Evolutionary conservation across 768 basidiomycete genomes (phyloP).

Genomic region (Termitomyces sp.): DNA sequence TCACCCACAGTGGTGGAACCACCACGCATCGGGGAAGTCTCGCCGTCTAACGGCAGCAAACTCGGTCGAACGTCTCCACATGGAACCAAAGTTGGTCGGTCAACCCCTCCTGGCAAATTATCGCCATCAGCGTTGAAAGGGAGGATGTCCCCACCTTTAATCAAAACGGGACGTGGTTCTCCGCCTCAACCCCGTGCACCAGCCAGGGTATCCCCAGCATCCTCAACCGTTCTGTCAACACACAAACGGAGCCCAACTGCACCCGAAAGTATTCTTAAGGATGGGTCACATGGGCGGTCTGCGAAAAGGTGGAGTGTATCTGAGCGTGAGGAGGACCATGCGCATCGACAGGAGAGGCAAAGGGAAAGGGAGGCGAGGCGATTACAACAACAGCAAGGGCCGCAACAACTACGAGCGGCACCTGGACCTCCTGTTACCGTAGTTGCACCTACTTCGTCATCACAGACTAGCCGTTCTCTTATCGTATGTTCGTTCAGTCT

Average conservation of each 20-base stretch:
- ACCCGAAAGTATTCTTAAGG: slow-evolving; percentile 32
- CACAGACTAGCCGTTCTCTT: slow-evolving; percentile 35
- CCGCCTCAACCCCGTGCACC: slow-evolving; percentile 18
- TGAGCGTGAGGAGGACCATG: slow-evolving; percentile 33
- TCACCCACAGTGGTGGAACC: slow-evolving; percentile 53
- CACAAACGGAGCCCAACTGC: slow-evolving; percentile 69
- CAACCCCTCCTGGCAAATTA: slow-evolving; percentile 14
- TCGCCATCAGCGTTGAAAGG: slow-evolving; percentile 15
- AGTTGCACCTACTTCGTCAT: slow-evolving; percentile 20
- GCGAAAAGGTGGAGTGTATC: slow-evolving; percentile 29
- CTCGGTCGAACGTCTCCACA: slow-evolving; percentile 13
- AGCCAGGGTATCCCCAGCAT: slow-evolving; percentile 11
- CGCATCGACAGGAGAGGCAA: slow-evolving; percentile 26
- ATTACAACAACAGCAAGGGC: slow-evolving; percentile 25
- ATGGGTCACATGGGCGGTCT: background rate
- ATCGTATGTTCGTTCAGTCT: slow-evolving; percentile 23
- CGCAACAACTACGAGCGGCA: slow-evolving; percentile 23
- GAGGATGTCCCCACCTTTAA: slow-evolving; percentile 17
- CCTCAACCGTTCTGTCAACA: slow-evolving; percentile 28
- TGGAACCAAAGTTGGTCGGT: slow-evolving; percentile 10
- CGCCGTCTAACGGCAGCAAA: slow-evolving; percentile 9
- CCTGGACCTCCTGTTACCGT: slow-evolving; percentile 29
- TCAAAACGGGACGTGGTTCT: slow-evolving; percentile 24
- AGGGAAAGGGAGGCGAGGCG: slow-evolving; percentile 23
- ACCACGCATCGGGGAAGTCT: slow-evolving; percentile 7